These are phyloP conservation scores for Magnolia sinica DNA, from an alignment of 164 flowering plant genomes.

Conservation along the genomic window DNA sequence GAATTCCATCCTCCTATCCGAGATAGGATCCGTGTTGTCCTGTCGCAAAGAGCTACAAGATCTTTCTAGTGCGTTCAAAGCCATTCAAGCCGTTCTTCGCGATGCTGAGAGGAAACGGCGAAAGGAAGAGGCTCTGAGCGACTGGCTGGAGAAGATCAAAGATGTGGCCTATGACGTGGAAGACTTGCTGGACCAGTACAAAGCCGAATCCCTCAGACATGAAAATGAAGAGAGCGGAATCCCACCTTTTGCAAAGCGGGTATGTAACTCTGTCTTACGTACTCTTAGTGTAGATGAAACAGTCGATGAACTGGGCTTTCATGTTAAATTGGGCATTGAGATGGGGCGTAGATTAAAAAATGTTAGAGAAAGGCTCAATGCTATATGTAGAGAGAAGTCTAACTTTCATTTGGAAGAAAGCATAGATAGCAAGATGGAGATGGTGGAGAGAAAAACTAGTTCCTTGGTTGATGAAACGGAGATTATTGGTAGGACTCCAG, in stretches of 20 bases:
- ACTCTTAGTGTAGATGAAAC: not conserved
- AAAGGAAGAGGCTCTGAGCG: not conserved
- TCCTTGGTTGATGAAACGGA: conserved; percentile 3
- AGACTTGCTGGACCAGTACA: conserved; percentile 1
- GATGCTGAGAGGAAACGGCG: not conserved
- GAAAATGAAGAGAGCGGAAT: not conserved
- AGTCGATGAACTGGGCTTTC: too few relatives aligned
- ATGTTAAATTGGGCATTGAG: not conserved
- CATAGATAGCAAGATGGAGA: not conserved
- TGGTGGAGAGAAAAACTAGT: not conserved
- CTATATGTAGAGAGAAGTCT: not conserved
- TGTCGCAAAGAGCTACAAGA: conserved; percentile 9
- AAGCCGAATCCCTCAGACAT: not conserved
- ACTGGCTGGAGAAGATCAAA: not conserved
- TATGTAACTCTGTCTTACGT: not conserved
- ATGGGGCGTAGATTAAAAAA: not conserved
- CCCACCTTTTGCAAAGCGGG: not conserved
- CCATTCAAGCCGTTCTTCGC: not conserved
- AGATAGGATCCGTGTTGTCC: too few relatives aligned
- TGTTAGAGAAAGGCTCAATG: not conserved
- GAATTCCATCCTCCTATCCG: not conserved
- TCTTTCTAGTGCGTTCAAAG: conserved; percentile 8
- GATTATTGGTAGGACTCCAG: conserved; percentile 1
- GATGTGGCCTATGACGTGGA: conserved; percentile 2
- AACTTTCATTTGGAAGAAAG: not conserved